Percentiles rank a stretch among this genome's conserved stretches.
Evolutionary conservation across 257 asterid species (phyloP).

Genomic region (Striga asiatica): DNA sequence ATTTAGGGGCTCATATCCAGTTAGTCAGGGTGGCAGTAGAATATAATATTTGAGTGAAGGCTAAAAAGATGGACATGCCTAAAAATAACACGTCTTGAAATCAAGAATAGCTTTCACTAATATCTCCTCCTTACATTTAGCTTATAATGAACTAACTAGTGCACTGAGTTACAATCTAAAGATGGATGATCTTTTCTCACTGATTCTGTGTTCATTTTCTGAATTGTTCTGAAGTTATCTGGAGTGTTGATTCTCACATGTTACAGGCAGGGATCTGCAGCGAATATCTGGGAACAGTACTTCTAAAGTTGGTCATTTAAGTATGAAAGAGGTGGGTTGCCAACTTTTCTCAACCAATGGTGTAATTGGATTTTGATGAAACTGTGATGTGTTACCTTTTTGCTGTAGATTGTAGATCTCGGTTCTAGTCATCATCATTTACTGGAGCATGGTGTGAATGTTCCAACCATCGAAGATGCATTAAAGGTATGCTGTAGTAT

Average conservation of each 20-base stretch:
- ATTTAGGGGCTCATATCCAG: background rate
- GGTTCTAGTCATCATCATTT: constrained; percentile 36
- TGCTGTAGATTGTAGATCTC: constrained; percentile 57
- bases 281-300: constrained; percentile 61
- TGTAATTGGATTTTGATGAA: constrained; percentile 13
- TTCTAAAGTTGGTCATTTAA: constrained; percentile 63
- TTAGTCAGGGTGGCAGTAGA: background rate
- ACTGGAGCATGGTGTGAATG: constrained; percentile 33
- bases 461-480: constrained; percentile 82
- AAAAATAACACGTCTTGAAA: background rate
- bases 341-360: constrained; percentile 2
- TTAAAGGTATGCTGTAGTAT: constrained; percentile 39
- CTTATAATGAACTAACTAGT: constrained; percentile 1
- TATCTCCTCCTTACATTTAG: background rate
- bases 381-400: constrained; percentile 18
- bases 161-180: constrained; percentile 8
- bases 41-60: constrained; percentile 4
- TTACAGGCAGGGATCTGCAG: constrained; percentile 97
- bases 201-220: constrained; percentile 18
- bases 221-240: constrained; percentile 20
- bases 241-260: constrained; percentile 76
- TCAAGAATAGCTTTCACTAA: background rate
- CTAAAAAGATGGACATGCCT: background rate
- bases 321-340: constrained; percentile 65
- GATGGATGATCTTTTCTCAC: background rate